Conservation (phyloP, 2,329 filamentous ascomycete genomes). For the Acrocalymma vagum region DNA sequence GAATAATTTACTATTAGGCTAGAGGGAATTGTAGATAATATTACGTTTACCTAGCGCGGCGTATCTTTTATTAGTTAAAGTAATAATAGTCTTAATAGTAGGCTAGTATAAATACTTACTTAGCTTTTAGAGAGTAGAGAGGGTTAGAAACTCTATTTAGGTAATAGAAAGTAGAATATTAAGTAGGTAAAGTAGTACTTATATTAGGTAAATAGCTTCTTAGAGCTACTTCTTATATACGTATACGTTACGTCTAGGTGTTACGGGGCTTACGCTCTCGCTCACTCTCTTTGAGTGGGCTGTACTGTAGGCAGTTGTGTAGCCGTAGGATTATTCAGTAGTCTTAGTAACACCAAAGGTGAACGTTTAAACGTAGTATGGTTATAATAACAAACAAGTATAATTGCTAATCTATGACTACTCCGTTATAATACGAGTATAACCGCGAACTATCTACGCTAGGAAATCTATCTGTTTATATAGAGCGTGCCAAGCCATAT, state of each 20-base stretch:
- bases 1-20: slow-evolving; percentile 20
- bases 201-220: slow-evolving; percentile 1
- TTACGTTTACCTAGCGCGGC: slow-evolving; percentile 23
- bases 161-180: slow-evolving; percentile 5
- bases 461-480: too few species aligned
- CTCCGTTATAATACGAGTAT: too few species aligned
- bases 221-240: slow-evolving; percentile 3
- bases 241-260: slow-evolving; percentile 1
- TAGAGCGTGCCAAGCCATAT: too few species aligned
- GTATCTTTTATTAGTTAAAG: slow-evolving; percentile 23
- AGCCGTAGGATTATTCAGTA: too few species aligned
- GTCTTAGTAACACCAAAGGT: too few species aligned
- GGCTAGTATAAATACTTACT: slow-evolving; percentile 20
- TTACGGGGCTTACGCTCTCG: too few species aligned
- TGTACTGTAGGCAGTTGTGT: too few species aligned
- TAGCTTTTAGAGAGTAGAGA: slow-evolving; percentile 8
- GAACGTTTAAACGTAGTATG: too few species aligned
- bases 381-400: too few species aligned
- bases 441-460: too few species aligned
- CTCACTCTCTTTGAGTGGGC: too few species aligned
- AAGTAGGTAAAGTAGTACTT: slow-evolving; percentile 8
- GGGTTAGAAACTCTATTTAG: slow-evolving; percentile 13
- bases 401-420: too few species aligned
- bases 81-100: slow-evolving; percentile 18
- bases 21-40: slow-evolving; percentile 19